These are phyloP conservation scores for Syzygium aqueum DNA, from an alignment of 345 rosid genomes.

Conservation along the genomic window DNA sequence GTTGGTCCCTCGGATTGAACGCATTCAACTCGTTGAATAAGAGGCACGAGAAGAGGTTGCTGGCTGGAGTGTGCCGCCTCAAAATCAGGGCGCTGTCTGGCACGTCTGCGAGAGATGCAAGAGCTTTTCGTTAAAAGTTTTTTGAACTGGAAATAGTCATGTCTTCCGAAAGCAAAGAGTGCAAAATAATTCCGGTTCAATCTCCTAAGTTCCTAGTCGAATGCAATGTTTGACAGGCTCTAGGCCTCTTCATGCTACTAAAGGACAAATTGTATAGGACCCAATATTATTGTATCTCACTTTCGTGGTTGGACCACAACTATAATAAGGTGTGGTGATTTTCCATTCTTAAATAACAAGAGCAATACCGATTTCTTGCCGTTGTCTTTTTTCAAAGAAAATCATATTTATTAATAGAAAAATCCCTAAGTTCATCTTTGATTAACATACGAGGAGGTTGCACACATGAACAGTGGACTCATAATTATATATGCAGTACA, in stretches of 20 bases:
- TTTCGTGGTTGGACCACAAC: neutral
- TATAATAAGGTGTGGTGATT: neutral
- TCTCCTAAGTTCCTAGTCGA: neutral
- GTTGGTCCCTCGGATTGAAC: conserved; percentile 84
- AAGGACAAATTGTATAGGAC: neutral
- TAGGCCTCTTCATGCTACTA: neutral
- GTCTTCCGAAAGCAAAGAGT: neutral
- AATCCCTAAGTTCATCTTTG: neutral
- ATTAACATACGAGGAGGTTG: neutral
- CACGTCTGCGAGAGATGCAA: conserved; percentile 39
- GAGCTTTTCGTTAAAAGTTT: neutral
- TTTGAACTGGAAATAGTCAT: neutral
- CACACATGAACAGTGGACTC: neutral
- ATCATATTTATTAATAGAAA: neutral
- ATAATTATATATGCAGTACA: neutral
- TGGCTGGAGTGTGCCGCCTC: conserved; percentile 54
- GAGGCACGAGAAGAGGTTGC: conserved; percentile 75
- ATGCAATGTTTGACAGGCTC: neutral
- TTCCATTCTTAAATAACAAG: neutral
- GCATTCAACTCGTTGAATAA: conserved; percentile 82
- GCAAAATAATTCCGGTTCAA: neutral
- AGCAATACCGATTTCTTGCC: neutral
- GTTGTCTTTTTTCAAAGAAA: neutral
- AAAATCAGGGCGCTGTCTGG: conserved; percentile 77
- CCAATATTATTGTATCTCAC: neutral